Evolutionary conservation across 2,329 filamentous ascomycete genomes (phyloP).

Genomic region (Neopestalotiopsis sp.): DNA sequence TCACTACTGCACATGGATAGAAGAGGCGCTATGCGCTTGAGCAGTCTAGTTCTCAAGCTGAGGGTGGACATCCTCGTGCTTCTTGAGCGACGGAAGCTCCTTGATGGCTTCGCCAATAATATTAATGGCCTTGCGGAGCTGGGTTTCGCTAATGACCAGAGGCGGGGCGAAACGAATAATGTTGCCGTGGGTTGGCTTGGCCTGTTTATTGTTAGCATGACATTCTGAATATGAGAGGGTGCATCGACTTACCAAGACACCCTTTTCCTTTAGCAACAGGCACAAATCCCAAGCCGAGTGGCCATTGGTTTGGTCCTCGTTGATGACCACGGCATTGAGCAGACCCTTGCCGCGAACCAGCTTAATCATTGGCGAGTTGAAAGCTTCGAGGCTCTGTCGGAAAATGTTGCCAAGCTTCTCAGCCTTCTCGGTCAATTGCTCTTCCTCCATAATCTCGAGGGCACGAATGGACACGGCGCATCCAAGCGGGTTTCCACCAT

Average conservation of each 20-base stretch:
- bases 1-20: neutral
- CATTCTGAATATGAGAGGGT: conserved; percentile 22
- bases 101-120: conserved; percentile 83
- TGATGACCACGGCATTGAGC: conserved; percentile 94
- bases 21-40: neutral
- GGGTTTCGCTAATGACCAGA: conserved; percentile 87
- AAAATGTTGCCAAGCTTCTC: conserved; percentile 83
- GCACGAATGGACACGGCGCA: conserved; percentile 96
- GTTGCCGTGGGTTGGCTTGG: conserved; percentile 97
- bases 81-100: conserved; percentile 75
- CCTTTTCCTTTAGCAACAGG: conserved; percentile 93
- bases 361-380: conserved; percentile 82
- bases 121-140: conserved; percentile 76
- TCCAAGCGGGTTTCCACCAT: conserved; percentile 94
- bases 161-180: conserved; percentile 98
- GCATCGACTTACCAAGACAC: conserved; percentile 73
- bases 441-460: conserved; percentile 91
- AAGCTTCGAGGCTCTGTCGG: conserved; percentile 74
- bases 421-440: conserved; percentile 83
- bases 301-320: conserved; percentile 83
- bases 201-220: conserved; percentile 57
- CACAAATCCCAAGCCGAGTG: conserved; percentile 96
- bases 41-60: conserved; percentile 30
- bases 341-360: conserved; percentile 89
- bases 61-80: conserved; percentile 37